Conservation (phyloP, 2,329 filamentous ascomycete genomes). For the Graphilbum sp. region DNA sequence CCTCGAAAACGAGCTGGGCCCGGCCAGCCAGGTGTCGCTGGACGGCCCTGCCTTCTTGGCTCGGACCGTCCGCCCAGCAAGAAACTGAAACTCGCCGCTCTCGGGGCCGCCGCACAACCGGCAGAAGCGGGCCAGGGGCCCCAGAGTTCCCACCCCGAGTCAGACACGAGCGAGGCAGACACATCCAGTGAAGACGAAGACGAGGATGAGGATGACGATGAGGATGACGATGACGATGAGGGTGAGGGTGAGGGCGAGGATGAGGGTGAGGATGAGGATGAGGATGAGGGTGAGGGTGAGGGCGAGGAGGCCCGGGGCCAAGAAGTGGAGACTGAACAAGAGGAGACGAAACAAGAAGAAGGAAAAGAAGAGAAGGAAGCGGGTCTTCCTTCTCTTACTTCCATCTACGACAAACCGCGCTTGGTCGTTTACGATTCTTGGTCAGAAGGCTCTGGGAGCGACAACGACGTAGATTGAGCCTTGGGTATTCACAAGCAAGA, state of each 20-base stretch:
- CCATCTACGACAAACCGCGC: not conserved
- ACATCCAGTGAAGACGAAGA: not conserved
- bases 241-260: too few species aligned
- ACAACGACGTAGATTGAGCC: not conserved
- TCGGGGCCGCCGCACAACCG: too few species aligned
- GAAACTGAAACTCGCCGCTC: too few species aligned
- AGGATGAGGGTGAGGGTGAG: not conserved
- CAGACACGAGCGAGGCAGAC: too few species aligned
- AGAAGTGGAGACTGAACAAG: not conserved
- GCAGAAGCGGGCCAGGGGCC: too few species aligned
- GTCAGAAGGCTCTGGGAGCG: constrained; percentile 9
- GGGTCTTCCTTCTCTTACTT: not conserved
- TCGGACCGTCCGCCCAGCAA: not conserved
- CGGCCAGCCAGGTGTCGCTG: too few species aligned
- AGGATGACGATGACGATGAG: too few species aligned
- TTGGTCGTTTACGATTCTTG: constrained; percentile 12
- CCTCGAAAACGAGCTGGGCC: too few species aligned
- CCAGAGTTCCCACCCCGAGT: too few species aligned
- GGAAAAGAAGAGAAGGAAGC: not conserved
- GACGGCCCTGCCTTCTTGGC: too few species aligned
- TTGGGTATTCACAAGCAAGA: too few species aligned
- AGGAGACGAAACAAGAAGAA: not conserved
- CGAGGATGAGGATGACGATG: too few species aligned
- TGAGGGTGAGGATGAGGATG: not conserved
- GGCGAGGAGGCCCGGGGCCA: not conserved